These are phyloP conservation scores for Colletotrichum viniferum DNA, from an alignment of 2,329 filamentous ascomycete genomes.

Conservation along the genomic window DNA sequence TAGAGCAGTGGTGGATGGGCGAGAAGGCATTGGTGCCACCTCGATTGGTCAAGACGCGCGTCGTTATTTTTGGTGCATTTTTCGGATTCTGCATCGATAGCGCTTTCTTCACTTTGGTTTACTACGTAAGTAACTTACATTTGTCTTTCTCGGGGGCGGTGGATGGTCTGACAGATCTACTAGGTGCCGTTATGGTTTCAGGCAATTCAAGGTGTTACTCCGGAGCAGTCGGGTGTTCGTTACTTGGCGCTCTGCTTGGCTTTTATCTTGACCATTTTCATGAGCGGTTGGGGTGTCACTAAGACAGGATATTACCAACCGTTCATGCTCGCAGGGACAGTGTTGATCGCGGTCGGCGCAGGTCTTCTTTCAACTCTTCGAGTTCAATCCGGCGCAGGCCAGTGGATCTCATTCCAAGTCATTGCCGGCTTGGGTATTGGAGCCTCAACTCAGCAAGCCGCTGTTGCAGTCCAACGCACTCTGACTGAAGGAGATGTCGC, in stretches of 20 bases:
- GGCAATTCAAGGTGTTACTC: slow-evolving; percentile 34
- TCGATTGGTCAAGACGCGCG: slow-evolving; percentile 36
- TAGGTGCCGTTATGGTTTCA: slow-evolving; percentile 38
- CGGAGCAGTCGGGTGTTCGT: slow-evolving; percentile 34
- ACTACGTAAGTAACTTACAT: slow-evolving; percentile 1
- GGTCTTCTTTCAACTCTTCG: slow-evolving; percentile 2
- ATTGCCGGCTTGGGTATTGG: slow-evolving; percentile 6
- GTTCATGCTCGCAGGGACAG: slow-evolving; percentile 33
- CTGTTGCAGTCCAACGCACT: neutral
- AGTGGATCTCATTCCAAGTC: slow-evolving; percentile 35
- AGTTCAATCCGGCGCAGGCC: slow-evolving; percentile 26
- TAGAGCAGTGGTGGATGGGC: slow-evolving; percentile 35
- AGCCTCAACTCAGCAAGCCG: slow-evolving; percentile 3
- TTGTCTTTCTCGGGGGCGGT: too few relatives aligned
- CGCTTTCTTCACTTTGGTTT: slow-evolving; percentile 5
- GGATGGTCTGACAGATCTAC: neutral
- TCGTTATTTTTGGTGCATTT: slow-evolving; percentile 25
- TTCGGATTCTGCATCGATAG: slow-evolving; percentile 28
- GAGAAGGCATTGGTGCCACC: slow-evolving; percentile 41
- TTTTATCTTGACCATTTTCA: slow-evolving; percentile 28
- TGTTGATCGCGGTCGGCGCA: slow-evolving; percentile 30
- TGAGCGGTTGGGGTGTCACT: slow-evolving; percentile 25
- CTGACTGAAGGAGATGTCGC: neutral
- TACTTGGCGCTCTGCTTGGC: slow-evolving; percentile 32
- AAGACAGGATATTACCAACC: slow-evolving; percentile 39